phyloP scores from a whole-genome alignment of 2,329 filamentous ascomycete species.

The Blastomyces silverae region DNA sequence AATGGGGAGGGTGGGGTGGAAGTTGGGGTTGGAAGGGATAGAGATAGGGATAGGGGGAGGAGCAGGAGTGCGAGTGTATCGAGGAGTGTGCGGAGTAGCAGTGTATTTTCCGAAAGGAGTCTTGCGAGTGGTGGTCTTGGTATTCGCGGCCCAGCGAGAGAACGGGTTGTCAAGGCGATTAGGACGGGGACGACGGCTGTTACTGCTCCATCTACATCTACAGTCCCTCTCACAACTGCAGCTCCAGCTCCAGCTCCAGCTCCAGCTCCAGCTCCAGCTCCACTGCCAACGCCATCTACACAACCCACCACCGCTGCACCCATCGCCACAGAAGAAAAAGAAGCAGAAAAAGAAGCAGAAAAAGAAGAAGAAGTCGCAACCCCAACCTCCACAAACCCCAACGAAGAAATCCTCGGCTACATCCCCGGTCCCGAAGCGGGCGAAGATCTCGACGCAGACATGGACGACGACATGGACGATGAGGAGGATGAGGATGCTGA shows the following conservation, averaged over 20 bases:
- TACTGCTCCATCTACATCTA: conserved; percentile 1
- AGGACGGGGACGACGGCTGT: not conserved
- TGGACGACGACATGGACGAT: conserved; percentile 25
- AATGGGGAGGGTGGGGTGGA: conserved; percentile 16
- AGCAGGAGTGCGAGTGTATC: conserved; percentile 13
- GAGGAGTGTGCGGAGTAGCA: conserved; percentile 23
- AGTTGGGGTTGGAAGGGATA: conserved; percentile 20
- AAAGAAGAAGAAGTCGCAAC: conserved; percentile 11
- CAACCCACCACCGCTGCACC: not conserved
- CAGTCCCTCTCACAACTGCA: not conserved
- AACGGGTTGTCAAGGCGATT: conserved; percentile 5
- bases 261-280: not conserved
- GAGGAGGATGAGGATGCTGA: conserved; percentile 30
- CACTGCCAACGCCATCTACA: conserved; percentile 18
- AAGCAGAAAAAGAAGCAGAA: too few species aligned
- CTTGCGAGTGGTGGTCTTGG: conserved; percentile 14
- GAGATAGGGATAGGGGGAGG: conserved; percentile 3
- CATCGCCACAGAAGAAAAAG: too few species aligned
- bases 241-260: too few species aligned
- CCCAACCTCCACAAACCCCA: conserved; percentile 17
- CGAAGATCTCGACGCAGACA: conserved; percentile 26
- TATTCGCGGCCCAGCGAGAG: not conserved
- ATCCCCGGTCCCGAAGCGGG: conserved; percentile 22
- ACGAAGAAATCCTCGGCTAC: conserved; percentile 26
- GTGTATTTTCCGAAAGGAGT: conserved; percentile 19